Conservation (phyloP, 2,329 filamentous ascomycete genomes). For the Diplodia corticola region DNA sequence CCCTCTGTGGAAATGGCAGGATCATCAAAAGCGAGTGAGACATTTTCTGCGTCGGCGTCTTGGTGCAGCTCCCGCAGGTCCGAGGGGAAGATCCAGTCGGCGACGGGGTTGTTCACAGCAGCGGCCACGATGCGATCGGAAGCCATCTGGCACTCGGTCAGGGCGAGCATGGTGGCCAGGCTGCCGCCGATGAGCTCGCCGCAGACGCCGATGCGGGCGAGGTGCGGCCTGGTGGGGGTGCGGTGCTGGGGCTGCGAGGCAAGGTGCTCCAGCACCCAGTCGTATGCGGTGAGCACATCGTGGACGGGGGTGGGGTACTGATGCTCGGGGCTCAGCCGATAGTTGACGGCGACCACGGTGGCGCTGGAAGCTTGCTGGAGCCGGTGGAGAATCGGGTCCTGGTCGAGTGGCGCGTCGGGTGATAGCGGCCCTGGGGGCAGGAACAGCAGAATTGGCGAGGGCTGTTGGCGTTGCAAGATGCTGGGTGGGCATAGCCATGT, state of each 20-base stretch:
- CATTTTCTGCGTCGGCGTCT: conserved; percentile 8
- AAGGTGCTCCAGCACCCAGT: conserved; percentile 48
- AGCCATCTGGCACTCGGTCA: conserved; percentile 51
- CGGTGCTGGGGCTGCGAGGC: conserved; percentile 26
- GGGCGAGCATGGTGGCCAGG: conserved; percentile 50
- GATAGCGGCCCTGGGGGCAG: conserved; percentile 45
- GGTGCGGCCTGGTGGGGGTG: conserved; percentile 16
- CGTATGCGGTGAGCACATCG: conserved; percentile 49
- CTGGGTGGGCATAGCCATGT: conserved; percentile 2
- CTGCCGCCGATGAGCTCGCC: conserved; percentile 52
- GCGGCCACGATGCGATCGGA: conserved; percentile 45
- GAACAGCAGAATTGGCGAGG: conserved; percentile 42
- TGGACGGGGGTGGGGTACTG: conserved; percentile 50
- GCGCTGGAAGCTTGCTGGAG: conserved; percentile 41
- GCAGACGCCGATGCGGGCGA: conserved; percentile 26
- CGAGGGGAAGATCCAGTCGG: conserved; percentile 50
- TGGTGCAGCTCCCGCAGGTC: conserved; percentile 33
- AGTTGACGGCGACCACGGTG: conserved; percentile 49
- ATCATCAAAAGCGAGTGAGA: neutral
- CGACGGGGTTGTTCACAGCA: conserved; percentile 49
- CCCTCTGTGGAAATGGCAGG: conserved; percentile 66
- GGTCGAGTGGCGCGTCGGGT: neutral
- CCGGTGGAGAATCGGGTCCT: conserved; percentile 35
- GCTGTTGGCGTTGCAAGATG: conserved; percentile 17
- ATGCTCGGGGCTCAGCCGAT: conserved; percentile 41